phyloP scores from a whole-genome alignment of 2,329 filamentous ascomycete species.

The Gaeumannomyces tritici region DNA sequence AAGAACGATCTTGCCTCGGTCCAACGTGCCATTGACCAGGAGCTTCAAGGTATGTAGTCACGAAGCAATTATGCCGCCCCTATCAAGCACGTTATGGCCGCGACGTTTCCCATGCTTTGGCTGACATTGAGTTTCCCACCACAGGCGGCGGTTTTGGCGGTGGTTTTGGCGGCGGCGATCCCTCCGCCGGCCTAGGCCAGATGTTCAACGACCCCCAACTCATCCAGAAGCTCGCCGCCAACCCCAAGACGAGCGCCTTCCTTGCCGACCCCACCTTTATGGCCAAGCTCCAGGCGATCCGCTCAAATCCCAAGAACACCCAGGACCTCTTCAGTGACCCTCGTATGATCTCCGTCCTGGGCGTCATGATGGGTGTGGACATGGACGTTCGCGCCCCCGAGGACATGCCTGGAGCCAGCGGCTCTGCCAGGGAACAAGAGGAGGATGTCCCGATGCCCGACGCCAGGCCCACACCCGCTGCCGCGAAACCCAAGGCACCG shows the following conservation, averaged over 20 bases:
- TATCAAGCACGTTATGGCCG: background rate
- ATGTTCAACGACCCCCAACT: slow-evolving; percentile 94
- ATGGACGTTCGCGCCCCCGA: slow-evolving; percentile 54
- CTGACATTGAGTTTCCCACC: slow-evolving; percentile 14
- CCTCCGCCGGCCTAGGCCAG: slow-evolving; percentile 67
- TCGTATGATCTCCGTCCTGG: slow-evolving; percentile 86
- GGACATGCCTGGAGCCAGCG: slow-evolving; percentile 12
- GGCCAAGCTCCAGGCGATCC: slow-evolving; percentile 73
- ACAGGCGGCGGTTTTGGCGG: slow-evolving; percentile 20
- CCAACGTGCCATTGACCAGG: slow-evolving; percentile 76
- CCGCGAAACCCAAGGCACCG: slow-evolving; percentile 34
- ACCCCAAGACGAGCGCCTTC: slow-evolving; percentile 82
- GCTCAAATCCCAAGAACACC: slow-evolving; percentile 70
- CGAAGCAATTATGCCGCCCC: slow-evolving; percentile 4
- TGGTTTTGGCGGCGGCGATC: slow-evolving; percentile 38
- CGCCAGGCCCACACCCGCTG: slow-evolving; percentile 42
- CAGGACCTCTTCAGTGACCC: slow-evolving; percentile 81
- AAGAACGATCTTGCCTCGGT: slow-evolving; percentile 82
- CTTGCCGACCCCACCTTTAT: slow-evolving; percentile 84
- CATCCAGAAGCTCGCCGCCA: slow-evolving; percentile 79
- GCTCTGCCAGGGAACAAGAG: slow-evolving; percentile 34
- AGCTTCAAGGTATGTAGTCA: slow-evolving; percentile 29
- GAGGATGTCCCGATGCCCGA: slow-evolving; percentile 77
- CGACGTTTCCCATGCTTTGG: background rate
- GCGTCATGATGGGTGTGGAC: slow-evolving; percentile 86